Percentiles rank a stretch among this genome's conserved stretches.
phyloP scores from a whole-genome alignment of 441 rosid species.

The Gossypium laxum region DNA sequence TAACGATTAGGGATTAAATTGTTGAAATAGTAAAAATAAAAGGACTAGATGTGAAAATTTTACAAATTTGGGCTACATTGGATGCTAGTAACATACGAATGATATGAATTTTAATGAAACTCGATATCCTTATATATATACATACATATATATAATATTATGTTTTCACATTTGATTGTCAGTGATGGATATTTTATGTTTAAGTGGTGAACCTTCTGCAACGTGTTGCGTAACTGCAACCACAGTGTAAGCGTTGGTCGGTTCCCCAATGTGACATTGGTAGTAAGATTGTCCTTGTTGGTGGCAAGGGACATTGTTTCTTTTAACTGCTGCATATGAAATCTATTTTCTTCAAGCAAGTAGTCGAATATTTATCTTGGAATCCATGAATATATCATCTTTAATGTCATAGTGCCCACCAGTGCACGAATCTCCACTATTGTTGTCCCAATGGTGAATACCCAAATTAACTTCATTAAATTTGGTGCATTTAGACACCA shows the following conservation, averaged over 20 bases:
- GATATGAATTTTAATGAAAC: too few species aligned
- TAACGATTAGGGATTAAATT: too few species aligned
- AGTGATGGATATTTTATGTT: too few species aligned
- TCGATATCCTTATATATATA: too few species aligned
- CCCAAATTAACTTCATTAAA: constrained; percentile 15
- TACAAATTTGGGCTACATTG: too few species aligned
- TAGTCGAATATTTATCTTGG: constrained; percentile 32
- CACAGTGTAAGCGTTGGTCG: constrained; percentile 49
- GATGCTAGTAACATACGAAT: too few species aligned
- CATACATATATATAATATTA: too few species aligned
- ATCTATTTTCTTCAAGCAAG: constrained; percentile 29
- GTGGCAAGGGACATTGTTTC: constrained; percentile 34
- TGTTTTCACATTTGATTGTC: too few species aligned
- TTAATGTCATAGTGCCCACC: background rate
- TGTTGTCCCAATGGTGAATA: constrained; percentile 19
- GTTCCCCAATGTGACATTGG: constrained; percentile 27
- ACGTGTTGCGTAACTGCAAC: constrained; percentile 39
- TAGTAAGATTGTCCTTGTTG: constrained; percentile 52
- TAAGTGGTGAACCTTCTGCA: constrained; percentile 29
- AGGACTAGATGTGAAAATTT: too few species aligned
- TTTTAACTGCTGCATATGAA: constrained; percentile 32
- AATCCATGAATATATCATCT: constrained; percentile 29
- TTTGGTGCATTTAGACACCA: constrained; percentile 21
- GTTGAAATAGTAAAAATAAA: too few species aligned
- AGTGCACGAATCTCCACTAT: background rate